Evolutionary conservation across 805 yeast genomes (phyloP), one percentile per base, ranked within the genome.

Genomic region (Lipomyces mesembrius): DNA sequence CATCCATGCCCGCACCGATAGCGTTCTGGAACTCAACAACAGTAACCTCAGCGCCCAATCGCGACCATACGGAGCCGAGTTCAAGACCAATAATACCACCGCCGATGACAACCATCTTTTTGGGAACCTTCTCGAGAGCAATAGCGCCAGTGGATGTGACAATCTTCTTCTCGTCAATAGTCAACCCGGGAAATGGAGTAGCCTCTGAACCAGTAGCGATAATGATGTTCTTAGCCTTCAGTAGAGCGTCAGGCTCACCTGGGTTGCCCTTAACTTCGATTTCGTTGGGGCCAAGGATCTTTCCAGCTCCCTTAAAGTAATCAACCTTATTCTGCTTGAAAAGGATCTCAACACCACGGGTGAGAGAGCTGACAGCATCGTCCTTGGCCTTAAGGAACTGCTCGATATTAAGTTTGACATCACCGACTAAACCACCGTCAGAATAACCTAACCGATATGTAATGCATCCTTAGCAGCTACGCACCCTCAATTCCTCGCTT

Each of bases 51-150:
- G 97, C 83, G 57, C 99, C 99, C 75, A 95, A 83, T 82, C 99
- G 88, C 66, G 93, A 83, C 89, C 96, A 95, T 59, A 95, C 99
- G 32, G 98, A 93, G 71, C 97, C 99, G 97, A 95, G 95, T 84
- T 95, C 99, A 74, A 95, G 87, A 77, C 99, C 99, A 79, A 95
- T 95, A 83, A 95, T 94, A 85, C 99, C 99, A 82, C 97, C 99
- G 79, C 99, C 99, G 76, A 95, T 94, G 81, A 95, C 88, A 73
- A 94, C 89, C 77, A 95, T 76, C 79, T 84, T 88, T 85, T 95
- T 92, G 77, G 99, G 99, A 67, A 95, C 84, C 83, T 93, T 97
- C 79, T 86, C 85, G 75, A 95, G 84, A 29, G 89, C 80, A 65
- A 95, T 82, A 66, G 91, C 90, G 75, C 99, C 99, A 58, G 99